phyloP scores from a whole-genome alignment of 2,329 filamentous ascomycete genomes.

The Intubia oerlemansii region DNA sequence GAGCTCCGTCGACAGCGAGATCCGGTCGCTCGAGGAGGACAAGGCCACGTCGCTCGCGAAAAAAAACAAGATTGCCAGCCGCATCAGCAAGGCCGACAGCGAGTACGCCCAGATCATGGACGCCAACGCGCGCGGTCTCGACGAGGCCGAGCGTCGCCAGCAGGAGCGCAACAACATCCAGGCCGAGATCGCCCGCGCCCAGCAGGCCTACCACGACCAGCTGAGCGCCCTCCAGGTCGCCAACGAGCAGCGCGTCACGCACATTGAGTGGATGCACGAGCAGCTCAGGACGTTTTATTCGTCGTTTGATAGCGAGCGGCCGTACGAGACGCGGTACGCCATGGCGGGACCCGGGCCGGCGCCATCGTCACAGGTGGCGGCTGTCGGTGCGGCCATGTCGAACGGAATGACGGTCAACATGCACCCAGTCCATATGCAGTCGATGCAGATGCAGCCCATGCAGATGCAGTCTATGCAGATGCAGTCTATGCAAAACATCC shows the following conservation, averaged over 20 bases:
- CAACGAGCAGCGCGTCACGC: slow-evolving; percentile 16
- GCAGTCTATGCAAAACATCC: too few species aligned
- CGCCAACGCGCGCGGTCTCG: slow-evolving; percentile 42
- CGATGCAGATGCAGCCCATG: too few species aligned
- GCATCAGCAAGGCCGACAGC: slow-evolving; percentile 50
- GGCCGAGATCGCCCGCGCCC: slow-evolving; percentile 22
- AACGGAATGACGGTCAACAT: too few species aligned
- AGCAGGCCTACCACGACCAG: slow-evolving; percentile 20
- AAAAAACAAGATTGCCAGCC: slow-evolving; percentile 48
- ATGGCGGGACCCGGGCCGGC: too few species aligned
- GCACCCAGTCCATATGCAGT: too few species aligned
- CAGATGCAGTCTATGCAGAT: too few species aligned
- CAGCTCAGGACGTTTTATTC: slow-evolving; percentile 20
- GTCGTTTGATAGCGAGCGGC: slow-evolving; percentile 19
- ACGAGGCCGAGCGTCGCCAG: slow-evolving; percentile 38
- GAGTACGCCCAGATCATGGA: slow-evolving; percentile 50
- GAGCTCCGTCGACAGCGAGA: slow-evolving; percentile 36
- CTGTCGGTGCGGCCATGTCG: too few species aligned
- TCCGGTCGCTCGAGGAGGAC: slow-evolving; percentile 42
- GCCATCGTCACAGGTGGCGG: too few species aligned
- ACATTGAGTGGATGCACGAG: slow-evolving; percentile 15
- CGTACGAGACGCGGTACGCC: slow-evolving; percentile 15
- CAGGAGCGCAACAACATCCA: slow-evolving; percentile 27
- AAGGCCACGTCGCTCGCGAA: slow-evolving; percentile 41
- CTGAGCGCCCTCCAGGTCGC: slow-evolving; percentile 17